These are phyloP conservation scores for Chaetomidium leptoderma DNA, from an alignment of 495 filamentous ascomycete genomes.

Conservation along the genomic window DNA sequence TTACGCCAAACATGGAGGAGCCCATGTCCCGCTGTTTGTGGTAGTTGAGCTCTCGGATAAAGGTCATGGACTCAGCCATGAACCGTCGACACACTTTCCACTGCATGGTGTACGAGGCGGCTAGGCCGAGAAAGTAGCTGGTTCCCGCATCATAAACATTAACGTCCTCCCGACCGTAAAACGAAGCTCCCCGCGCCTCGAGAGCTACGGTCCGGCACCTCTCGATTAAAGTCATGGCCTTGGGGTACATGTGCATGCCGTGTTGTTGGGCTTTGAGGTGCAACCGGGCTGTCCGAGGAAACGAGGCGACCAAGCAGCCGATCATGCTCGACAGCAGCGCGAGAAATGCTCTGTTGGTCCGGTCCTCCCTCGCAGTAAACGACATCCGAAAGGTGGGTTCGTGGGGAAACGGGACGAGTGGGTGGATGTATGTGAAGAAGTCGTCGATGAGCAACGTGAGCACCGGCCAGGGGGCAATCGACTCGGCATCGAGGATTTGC, in stretches of 20 bases:
- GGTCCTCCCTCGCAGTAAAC: slow-evolving; percentile 65
- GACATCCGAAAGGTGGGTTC: slow-evolving; percentile 76
- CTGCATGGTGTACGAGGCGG: slow-evolving; percentile 64
- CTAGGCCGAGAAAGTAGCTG: slow-evolving; percentile 76
- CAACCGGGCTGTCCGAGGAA: slow-evolving; percentile 68
- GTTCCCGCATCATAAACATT: slow-evolving; percentile 76
- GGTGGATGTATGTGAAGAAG: slow-evolving; percentile 87
- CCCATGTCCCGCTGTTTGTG: slow-evolving; percentile 46
- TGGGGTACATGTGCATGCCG: slow-evolving; percentile 56
- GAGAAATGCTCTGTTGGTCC: slow-evolving; percentile 62
- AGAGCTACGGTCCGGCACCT: slow-evolving; percentile 68
- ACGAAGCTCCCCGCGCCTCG: slow-evolving; percentile 64
- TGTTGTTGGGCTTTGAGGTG: slow-evolving; percentile 61
- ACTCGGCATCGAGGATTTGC: slow-evolving; percentile 56
- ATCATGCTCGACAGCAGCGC: slow-evolving; percentile 81
- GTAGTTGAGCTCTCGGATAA: slow-evolving; percentile 62
- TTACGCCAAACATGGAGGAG: slow-evolving; percentile 29
- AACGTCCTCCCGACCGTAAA: slow-evolving; percentile 59
- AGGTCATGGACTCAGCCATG: slow-evolving; percentile 67
- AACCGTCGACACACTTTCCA: slow-evolving; percentile 64
- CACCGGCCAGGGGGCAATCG: slow-evolving; percentile 66
- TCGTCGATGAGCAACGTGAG: slow-evolving; percentile 72
- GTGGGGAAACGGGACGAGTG: slow-evolving; percentile 79
- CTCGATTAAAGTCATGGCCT: slow-evolving; percentile 66
- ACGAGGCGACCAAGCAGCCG: slow-evolving; percentile 68